Evolutionary conservation across 2,329 filamentous ascomycete genomes (phyloP).

Genomic region (Truncatella angustata): DNA sequence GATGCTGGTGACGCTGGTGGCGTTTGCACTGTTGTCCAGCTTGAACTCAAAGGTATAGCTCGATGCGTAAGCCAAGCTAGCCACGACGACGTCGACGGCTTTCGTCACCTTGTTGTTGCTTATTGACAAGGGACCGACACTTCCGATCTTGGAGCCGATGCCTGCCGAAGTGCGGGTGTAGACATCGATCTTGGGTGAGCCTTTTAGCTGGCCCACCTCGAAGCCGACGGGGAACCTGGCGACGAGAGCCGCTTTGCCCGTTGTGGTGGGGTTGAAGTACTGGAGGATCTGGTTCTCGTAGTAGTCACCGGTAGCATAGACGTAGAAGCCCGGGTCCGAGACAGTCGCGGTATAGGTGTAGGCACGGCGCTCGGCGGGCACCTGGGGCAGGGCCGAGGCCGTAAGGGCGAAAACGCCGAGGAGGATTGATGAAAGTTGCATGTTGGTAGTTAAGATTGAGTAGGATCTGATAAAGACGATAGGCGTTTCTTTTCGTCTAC

Average conservation of each 20-base stretch:
- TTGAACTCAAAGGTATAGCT: not conserved
- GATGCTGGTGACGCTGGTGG: not conserved
- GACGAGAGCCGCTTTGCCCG: not conserved
- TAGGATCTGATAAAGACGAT: no score
- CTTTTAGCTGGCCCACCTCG: not conserved
- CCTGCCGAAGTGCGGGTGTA: conserved; percentile 2
- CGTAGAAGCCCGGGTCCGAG: conserved; percentile 6
- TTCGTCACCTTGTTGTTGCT: not conserved
- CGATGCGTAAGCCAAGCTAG: not conserved
- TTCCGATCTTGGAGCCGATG: not conserved
- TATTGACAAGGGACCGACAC: not conserved
- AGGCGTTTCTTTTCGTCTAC: not conserved
- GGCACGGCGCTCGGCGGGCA: not conserved
- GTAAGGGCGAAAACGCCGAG: not conserved
- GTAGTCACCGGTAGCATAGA: not conserved
- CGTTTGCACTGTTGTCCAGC: not conserved
- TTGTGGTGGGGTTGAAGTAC: not conserved
- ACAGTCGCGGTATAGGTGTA: conserved; percentile 2
- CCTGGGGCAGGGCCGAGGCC: not conserved
- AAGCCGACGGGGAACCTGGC: conserved; percentile 5
- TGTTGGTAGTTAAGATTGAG: no score
- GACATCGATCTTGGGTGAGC: conserved; percentile 3
- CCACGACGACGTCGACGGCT: conserved; percentile 1
- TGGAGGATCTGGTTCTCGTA: conserved; percentile 7
- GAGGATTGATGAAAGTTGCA: not conserved